Base-by-base conservation (phyloP, 1,284 basidiomycete genomes). In the Schizopora paradoxa region DNA sequence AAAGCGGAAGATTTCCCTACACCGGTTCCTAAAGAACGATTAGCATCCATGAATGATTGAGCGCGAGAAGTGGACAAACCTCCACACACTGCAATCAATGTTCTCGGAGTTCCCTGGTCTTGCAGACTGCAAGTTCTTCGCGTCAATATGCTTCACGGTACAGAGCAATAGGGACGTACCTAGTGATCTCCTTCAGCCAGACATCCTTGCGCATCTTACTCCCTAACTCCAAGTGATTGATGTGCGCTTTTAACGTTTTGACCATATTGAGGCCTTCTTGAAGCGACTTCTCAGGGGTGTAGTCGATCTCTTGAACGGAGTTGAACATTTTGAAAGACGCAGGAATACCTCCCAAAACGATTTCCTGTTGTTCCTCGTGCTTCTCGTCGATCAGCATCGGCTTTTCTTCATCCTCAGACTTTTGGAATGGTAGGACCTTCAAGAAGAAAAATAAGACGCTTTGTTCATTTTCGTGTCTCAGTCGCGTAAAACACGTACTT, bases 71-170 rank as follows among this genome's bases (percentile, higher is more conserved):
- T 4, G 5, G 10, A 58, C 68, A 36, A 56, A 75, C 76, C 76
- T 44, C 78, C 78, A 49, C 77, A 79, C 1, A 81, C 70, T 18
- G 77, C 77, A 44, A 80, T 79, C 54, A 81, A 64, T 11, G 76
- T 79, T 6, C 66, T 72, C 2, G 77, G 77, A 3, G 70, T 58
- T 1, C 69, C 70, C 55, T 78, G 74, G 27, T 57, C 60, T 52
- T 70, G 60, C 3, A 79, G 63, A 52, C 77, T 79, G 43, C 5
- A 43, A 44, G 25, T 33, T 23, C 28, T 37, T 14, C 41, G 40
- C 31, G 35, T 40, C 13, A 39, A 14, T 19, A 21, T 10, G 11
- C 4, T 7, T 22, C 19, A 38, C 5, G 22, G 42, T 13, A 31
- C 23, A 10, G 28, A 47, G n/a, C 13, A 32, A 19, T 36, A 37